Evolutionary conservation across 2,329 filamentous ascomycete species (phyloP).

Genomic region (Ramularia collo-cygni): DNA sequence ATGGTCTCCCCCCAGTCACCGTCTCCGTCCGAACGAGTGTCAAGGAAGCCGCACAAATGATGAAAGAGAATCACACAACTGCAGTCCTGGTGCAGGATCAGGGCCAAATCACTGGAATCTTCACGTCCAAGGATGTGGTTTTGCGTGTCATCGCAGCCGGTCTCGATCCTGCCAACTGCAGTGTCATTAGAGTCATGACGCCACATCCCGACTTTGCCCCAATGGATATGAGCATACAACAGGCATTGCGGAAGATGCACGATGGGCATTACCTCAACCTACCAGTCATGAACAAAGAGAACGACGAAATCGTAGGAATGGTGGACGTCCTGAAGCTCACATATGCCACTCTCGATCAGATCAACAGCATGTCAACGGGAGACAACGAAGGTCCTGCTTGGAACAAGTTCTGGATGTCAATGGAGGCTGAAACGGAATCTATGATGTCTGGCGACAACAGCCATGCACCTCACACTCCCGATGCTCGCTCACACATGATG

Average conservation of each 20-base stretch:
- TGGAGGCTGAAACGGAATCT: conserved; percentile 91
- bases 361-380: conserved; percentile 82
- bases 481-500: conserved; percentile 63
- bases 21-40: conserved; percentile 95
- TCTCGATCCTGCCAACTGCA: conserved; percentile 88
- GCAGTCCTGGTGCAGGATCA: conserved; percentile 94
- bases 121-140: conserved; percentile 98
- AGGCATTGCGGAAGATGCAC: conserved; percentile 97
- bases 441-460: conserved; percentile 78
- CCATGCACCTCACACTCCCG: conserved; percentile 58
- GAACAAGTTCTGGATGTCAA: conserved; percentile 99
- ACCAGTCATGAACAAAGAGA: conserved; percentile 88
- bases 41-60: conserved; percentile 86
- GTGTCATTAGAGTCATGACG: conserved; percentile 97
- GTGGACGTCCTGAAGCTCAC: conserved; percentile 97
- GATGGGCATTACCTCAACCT: conserved; percentile 98
- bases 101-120: conserved; percentile 95
- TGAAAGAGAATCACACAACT: conserved; percentile 99
- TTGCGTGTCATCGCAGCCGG: conserved; percentile 95
- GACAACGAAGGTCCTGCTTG: conserved; percentile 94
- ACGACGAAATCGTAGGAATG: conserved; percentile 97
- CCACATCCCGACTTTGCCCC: conserved; percentile 98
- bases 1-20: conserved; percentile 84
- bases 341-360: conserved; percentile 91
- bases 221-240: conserved; percentile 98